Evolutionary conservation across 352 stramenopile genomes (phyloP).

Genomic region (Paralagenidium karlingii): DNA sequence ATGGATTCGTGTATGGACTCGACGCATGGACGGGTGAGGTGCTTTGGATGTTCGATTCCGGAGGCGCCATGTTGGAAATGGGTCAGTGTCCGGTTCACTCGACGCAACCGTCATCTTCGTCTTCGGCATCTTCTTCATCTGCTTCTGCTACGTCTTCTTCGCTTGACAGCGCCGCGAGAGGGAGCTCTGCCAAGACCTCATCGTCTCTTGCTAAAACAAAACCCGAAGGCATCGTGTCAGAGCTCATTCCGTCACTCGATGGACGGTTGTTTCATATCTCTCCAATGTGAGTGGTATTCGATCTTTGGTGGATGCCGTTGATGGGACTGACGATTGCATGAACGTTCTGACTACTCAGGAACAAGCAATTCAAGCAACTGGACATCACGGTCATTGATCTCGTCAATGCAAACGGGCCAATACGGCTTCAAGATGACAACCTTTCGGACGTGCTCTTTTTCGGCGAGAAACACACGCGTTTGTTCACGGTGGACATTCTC

Average conservation of each 20-base stretch:
- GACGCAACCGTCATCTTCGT: constrained; percentile 5
- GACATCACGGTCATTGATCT: constrained; percentile 70
- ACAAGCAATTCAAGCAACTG: no score
- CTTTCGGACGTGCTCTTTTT: constrained; percentile 56
- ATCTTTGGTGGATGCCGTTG: no score
- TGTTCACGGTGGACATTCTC: constrained; percentile 55
- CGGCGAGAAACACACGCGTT: constrained; percentile 58
- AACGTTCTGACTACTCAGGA: no score
- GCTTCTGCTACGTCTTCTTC: no score
- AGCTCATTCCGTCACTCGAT: constrained; percentile 64
- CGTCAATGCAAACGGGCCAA: constrained; percentile 52
- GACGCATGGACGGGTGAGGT: constrained; percentile 69
- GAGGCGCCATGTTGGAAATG: constrained; percentile 59
- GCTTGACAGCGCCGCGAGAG: no score
- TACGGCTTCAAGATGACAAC: constrained; percentile 26
- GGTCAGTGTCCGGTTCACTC: background rate
- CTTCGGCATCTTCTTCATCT: no score
- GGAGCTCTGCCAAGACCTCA: background rate
- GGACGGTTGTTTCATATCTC: constrained; percentile 64
- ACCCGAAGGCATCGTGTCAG: constrained; percentile 16
- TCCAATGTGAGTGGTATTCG: constrained; percentile 35
- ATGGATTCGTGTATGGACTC: constrained; percentile 63
- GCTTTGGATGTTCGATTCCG: constrained; percentile 74
- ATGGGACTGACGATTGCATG: no score
- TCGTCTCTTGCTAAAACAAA: background rate